Conservation (phyloP, 148 eudicot species). For the Amaranthus cruentus region DNA sequence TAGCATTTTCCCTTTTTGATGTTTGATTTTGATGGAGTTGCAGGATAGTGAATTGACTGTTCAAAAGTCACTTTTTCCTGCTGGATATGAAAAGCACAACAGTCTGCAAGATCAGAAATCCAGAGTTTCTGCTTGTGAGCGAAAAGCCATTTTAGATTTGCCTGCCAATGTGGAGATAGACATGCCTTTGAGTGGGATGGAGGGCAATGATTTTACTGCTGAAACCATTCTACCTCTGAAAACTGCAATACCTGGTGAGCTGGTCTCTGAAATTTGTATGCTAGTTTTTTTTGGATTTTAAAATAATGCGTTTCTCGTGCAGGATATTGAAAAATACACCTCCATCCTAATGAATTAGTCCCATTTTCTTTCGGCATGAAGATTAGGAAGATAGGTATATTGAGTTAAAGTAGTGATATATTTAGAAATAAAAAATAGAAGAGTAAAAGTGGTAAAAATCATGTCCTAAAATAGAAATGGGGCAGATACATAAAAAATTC, state of each 20-base stretch:
- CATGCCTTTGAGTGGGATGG: constrained; percentile 26
- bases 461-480: no score
- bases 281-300: neutral
- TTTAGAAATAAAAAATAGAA: no score
- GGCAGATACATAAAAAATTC: no score
- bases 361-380: no score
- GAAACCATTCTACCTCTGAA: constrained; percentile 35
- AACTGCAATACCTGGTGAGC: constrained; percentile 47
- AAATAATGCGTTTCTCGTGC: neutral
- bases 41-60: constrained; percentile 37
- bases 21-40: constrained; percentile 14
- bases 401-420: no score
- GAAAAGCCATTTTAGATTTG: constrained; percentile 37
- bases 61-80: constrained; percentile 28
- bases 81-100: constrained; percentile 27
- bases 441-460: no score
- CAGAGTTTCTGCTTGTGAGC: constrained; percentile 31
- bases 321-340: neutral
- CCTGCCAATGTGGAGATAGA: constrained; percentile 37
- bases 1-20: neutral
- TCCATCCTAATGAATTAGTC: neutral
- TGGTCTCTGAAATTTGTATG: constrained; percentile 4
- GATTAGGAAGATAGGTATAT: no score
- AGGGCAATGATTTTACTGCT: constrained; percentile 35
- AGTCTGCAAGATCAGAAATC: constrained; percentile 29